phyloP scores from a whole-genome alignment of 192 early-diverging fungal genomes.

The Backusella macrospora region DNA sequence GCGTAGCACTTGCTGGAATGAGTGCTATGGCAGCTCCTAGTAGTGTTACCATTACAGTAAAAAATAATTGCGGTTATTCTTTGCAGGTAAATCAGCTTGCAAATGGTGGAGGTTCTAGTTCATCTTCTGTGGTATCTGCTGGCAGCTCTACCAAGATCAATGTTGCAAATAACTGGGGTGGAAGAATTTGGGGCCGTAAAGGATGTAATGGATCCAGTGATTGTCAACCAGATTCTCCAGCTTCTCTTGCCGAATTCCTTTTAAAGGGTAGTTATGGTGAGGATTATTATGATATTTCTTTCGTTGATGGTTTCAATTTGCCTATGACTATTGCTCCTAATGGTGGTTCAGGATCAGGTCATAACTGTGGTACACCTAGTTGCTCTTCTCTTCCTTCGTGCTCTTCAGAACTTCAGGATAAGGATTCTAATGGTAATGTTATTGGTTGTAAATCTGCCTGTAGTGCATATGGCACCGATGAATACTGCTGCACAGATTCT shows the following conservation, averaged over 20 bases:
- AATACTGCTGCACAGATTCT: slow-evolving; percentile 29
- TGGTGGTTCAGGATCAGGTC: slow-evolving; percentile 4
- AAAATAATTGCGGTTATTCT: slow-evolving; percentile 25
- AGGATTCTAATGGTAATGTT: slow-evolving; percentile 22
- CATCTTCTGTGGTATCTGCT: slow-evolving; percentile 7
- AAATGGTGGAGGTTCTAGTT: slow-evolving; percentile 8
- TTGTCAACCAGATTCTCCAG: slow-evolving; percentile 28
- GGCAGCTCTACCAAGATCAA: slow-evolving; percentile 22
- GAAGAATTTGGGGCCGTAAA: slow-evolving; percentile 34
- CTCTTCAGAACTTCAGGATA: slow-evolving; percentile 20
- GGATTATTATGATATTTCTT: slow-evolving; percentile 36
- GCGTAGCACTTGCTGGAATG: slow-evolving; percentile 10
- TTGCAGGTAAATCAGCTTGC: slow-evolving; percentile 26
- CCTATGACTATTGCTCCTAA: slow-evolving; percentile 29
- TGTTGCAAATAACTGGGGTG: slow-evolving; percentile 29
- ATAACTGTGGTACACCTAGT: slow-evolving; percentile 26
- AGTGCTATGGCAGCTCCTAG: slow-evolving; percentile 15
- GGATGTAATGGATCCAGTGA: slow-evolving; percentile 16
- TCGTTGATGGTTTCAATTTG: slow-evolving; percentile 38
- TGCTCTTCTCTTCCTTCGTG: slow-evolving; percentile 18
- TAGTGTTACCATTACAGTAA: slow-evolving; percentile 25
- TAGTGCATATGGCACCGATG: neutral
- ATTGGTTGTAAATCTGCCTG: slow-evolving; percentile 33
- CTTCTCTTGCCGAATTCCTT: slow-evolving; percentile 35
- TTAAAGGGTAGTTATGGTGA: slow-evolving; percentile 18